Conservation (phyloP, 2,329 filamentous ascomycete species). For the Fusarium ambrosium region DNA sequence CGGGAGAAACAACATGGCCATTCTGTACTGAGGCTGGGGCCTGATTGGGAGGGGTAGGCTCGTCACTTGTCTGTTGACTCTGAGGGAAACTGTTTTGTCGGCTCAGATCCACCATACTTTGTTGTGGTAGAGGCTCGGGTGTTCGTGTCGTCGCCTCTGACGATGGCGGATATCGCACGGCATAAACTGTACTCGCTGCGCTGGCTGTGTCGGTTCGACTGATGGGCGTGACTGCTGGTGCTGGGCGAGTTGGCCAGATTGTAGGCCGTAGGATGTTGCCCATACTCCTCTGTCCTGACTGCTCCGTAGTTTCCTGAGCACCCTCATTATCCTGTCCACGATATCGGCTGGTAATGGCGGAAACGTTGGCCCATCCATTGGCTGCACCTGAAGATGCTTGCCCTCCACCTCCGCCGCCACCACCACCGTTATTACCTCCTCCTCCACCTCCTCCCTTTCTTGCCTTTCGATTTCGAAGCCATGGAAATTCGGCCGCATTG, state of each 20-base stretch:
- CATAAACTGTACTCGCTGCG: constrained; percentile 74
- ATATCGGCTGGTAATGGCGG: constrained; percentile 45
- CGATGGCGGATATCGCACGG: constrained; percentile 71
- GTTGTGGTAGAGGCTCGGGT: constrained; percentile 55
- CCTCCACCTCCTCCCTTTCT: constrained; percentile 50
- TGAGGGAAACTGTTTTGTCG: constrained; percentile 52
- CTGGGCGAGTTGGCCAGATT: constrained; percentile 68
- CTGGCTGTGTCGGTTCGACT: constrained; percentile 74
- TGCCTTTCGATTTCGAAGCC: constrained; percentile 57
- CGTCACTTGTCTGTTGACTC: constrained; percentile 45
- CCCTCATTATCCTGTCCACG: constrained; percentile 39
- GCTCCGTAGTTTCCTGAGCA: constrained; percentile 39
- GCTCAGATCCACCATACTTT: constrained; percentile 50
- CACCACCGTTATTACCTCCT: constrained; percentile 11
- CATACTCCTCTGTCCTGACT: constrained; percentile 47
- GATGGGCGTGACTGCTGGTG: constrained; percentile 67
- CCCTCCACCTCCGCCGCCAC: constrained; percentile 25
- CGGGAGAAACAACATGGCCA: constrained; percentile 34
- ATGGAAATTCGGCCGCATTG: constrained; percentile 64
- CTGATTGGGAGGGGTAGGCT: constrained; percentile 41
- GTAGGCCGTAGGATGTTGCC: constrained; percentile 62
- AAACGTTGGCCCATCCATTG: constrained; percentile 49
- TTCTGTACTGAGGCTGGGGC: constrained; percentile 39
- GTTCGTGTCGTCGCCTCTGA: constrained; percentile 65
- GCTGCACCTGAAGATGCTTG: constrained; percentile 28